Evolutionary conservation across 2,329 filamentous ascomycete species (phyloP).

Genomic region (Penicillium sp.): DNA sequence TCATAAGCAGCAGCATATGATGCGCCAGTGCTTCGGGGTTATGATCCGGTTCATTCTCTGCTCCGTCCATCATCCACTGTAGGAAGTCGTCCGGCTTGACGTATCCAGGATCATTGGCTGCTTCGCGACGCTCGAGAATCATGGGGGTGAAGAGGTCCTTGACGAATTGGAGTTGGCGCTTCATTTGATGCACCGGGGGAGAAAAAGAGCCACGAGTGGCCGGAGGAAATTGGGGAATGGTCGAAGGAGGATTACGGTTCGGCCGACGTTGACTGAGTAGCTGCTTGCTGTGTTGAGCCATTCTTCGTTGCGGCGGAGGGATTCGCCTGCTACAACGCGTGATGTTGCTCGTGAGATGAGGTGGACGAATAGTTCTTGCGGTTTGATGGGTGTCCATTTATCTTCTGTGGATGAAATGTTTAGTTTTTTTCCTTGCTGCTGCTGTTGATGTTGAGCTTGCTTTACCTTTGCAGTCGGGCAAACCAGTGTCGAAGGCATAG

Average conservation of each 20-base stretch:
- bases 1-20: constrained; percentile 25
- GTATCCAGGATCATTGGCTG: constrained; percentile 13
- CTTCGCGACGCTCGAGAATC: constrained; percentile 27
- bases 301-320: constrained; percentile 34
- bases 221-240: constrained; percentile 33
- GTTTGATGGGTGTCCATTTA: constrained; percentile 21
- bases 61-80: constrained; percentile 32
- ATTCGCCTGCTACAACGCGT: constrained; percentile 39
- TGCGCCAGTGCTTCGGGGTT: constrained; percentile 24
- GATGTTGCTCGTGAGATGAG: constrained; percentile 40
- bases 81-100: constrained; percentile 29
- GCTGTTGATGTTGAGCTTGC: not conserved
- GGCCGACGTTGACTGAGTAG: constrained; percentile 36
- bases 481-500: constrained; percentile 20
- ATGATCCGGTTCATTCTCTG: constrained; percentile 19
- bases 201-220: constrained; percentile 31
- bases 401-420: constrained; percentile 7
- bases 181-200: constrained; percentile 35
- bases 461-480: constrained; percentile 25
- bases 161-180: constrained; percentile 26
- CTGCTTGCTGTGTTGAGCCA: constrained; percentile 35
- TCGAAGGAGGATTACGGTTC: constrained; percentile 30
- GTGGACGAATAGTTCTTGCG: constrained; percentile 26
- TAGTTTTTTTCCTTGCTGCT: too few relatives aligned
- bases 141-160: constrained; percentile 34